Evolutionary conservation across 768 basidiomycete species (phyloP).

Genomic region (Piloderma croceum): DNA sequence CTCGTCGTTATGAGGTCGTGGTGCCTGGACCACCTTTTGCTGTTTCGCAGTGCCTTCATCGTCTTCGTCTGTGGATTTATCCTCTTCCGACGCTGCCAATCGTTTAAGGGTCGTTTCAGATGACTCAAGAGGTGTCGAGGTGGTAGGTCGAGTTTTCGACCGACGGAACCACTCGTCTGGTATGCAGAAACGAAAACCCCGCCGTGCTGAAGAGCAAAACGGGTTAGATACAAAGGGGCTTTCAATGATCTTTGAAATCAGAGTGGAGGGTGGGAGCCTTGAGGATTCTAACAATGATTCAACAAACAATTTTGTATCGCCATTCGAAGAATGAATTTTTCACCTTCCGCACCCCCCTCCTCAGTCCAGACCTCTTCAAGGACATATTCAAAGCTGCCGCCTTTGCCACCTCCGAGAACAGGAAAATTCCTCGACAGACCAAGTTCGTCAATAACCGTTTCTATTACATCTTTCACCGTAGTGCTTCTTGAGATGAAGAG

Average conservation of each 20-base stretch:
- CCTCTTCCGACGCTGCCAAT: slow-evolving; percentile 36
- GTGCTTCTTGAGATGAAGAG: slow-evolving; percentile 56
- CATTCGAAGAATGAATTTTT: slow-evolving; percentile 17
- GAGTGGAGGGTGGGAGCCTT: slow-evolving; percentile 38
- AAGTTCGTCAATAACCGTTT: slow-evolving; percentile 51
- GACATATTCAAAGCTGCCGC: slow-evolving; percentile 64
- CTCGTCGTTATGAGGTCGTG: slow-evolving; percentile 12
- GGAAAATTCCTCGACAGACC: slow-evolving; percentile 64
- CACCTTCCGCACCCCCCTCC: slow-evolving; percentile 52
- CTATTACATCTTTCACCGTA: slow-evolving; percentile 51
- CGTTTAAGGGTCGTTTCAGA: slow-evolving; percentile 47
- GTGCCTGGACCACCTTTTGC: slow-evolving; percentile 27
- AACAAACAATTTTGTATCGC: slow-evolving; percentile 7
- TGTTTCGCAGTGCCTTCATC: slow-evolving; percentile 62
- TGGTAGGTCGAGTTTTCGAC: slow-evolving; percentile 50
- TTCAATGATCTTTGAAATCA: slow-evolving; percentile 38
- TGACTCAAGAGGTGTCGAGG: slow-evolving; percentile 41
- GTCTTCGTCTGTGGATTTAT: slow-evolving; percentile 33
- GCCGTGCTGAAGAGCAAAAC: slow-evolving; percentile 36
- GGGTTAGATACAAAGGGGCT: slow-evolving; percentile 38
- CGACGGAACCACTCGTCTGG: slow-evolving; percentile 79
- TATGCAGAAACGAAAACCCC: slow-evolving; percentile 58
- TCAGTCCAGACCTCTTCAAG: slow-evolving; percentile 64
- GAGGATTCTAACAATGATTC: slow-evolving; percentile 34
- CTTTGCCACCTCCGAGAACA: slow-evolving; percentile 60